Conservation (phyloP, 2,329 filamentous ascomycete species). For the Aspergillus arachidicola region DNA sequence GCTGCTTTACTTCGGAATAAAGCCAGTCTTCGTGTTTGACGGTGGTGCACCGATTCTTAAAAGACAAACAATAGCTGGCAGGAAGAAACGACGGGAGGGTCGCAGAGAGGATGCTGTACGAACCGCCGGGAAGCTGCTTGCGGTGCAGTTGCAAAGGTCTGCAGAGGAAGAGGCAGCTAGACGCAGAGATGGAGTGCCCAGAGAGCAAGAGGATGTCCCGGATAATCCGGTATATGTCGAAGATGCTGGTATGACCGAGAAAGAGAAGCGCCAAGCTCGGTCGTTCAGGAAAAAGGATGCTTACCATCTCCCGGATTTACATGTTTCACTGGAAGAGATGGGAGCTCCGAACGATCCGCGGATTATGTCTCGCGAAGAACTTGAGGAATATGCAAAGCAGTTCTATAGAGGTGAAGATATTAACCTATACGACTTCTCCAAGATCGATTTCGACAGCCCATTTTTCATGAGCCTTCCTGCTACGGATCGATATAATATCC, state of each 20-base stretch:
- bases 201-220: constrained; percentile 67
- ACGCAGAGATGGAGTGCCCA: constrained; percentile 52
- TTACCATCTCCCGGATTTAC: constrained; percentile 89
- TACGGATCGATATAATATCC: constrained; percentile 91
- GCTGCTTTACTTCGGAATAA: constrained; percentile 92
- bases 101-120: constrained; percentile 87
- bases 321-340: constrained; percentile 78
- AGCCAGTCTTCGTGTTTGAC: constrained; percentile 96
- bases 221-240: constrained; percentile 83
- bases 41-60: constrained; percentile 91
- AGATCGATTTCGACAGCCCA: constrained; percentile 95
- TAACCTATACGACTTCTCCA: constrained; percentile 88
- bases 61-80: constrained; percentile 79
- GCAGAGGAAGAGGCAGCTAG: constrained; percentile 82
- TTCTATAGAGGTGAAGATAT: constrained; percentile 93
- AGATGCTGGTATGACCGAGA: constrained; percentile 78
- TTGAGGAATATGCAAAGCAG: constrained; percentile 90
- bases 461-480: constrained; percentile 92
- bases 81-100: constrained; percentile 81
- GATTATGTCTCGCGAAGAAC: constrained; percentile 92
- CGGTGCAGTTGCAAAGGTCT: constrained; percentile 88
- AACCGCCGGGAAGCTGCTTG: constrained; percentile 88
- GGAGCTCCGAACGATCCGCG: constrained; percentile 87
- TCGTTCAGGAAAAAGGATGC: constrained; percentile 90
- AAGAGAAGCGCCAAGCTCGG: constrained; percentile 73